phyloP scores from a whole-genome alignment of 2,329 filamentous ascomycete genomes.

The Fusarium fracticaudum region DNA sequence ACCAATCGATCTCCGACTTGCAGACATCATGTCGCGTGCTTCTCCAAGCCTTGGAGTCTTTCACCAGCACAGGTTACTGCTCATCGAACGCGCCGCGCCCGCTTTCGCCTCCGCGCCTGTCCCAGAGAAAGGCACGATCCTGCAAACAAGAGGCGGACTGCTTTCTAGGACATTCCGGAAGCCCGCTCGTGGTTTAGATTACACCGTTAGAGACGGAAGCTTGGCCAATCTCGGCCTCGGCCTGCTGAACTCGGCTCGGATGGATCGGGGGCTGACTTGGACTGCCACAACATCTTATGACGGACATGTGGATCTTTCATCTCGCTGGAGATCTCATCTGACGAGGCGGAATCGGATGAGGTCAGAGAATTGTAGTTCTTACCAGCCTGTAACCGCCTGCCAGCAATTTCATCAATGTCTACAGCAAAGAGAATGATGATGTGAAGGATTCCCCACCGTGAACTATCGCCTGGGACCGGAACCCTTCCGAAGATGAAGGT shows the following conservation, averaged over 20 bases:
- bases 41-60: background rate
- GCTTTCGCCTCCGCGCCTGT: background rate
- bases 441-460: no score
- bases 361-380: background rate
- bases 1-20: accelerated
- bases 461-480: no score
- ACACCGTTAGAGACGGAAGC: background rate
- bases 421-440: background rate
- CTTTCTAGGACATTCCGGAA: background rate
- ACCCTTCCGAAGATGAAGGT: no score
- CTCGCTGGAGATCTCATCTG: background rate
- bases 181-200: background rate
- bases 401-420: background rate
- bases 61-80: background rate
- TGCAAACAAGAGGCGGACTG: background rate
- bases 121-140: background rate
- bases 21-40: background rate
- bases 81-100: background rate
- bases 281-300: background rate
- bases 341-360: background rate
- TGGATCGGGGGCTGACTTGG: background rate
- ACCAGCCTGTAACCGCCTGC: background rate
- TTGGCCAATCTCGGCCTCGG: background rate
- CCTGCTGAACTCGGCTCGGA: background rate
- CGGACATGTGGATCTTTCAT: background rate